These are phyloP conservation scores for Peribolospora kevripleyi DNA, from an alignment of 768 basidiomycete species.

Conservation along the genomic window DNA sequence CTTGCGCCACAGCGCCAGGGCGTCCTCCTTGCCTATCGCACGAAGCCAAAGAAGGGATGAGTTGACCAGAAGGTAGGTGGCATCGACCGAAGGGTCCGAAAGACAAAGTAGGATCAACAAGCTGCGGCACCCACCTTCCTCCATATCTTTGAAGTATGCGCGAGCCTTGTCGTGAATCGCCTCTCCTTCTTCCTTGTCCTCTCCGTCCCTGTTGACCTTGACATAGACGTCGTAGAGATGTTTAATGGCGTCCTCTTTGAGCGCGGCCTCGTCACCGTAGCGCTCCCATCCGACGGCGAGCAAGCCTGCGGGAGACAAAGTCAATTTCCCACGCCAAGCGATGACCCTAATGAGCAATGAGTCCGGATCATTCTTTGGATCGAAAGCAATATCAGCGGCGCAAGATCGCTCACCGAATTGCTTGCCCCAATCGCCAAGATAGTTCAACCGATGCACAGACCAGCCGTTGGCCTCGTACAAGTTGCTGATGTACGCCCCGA, in stretches of 20 bases:
- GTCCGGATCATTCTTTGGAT: no score
- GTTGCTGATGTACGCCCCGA: conserved; percentile 81
- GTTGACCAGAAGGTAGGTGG: not conserved
- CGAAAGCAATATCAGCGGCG: not conserved
- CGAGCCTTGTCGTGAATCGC: conserved; percentile 32
- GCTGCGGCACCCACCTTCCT: conserved; percentile 31
- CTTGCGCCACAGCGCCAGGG: conserved; percentile 65
- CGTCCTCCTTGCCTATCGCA: conserved; percentile 37
- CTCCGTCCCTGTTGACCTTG: conserved; percentile 55
- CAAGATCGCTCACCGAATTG: conserved; percentile 34
- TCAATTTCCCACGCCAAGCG: not conserved
- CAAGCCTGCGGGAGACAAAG: conserved; percentile 32
- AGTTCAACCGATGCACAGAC: conserved; percentile 77
- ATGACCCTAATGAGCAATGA: no score
- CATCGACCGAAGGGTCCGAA: not conserved
- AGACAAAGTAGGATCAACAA: not conserved
- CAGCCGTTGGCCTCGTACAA: conserved; percentile 78
- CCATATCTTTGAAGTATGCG: conserved; percentile 80
- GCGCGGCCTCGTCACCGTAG: conserved; percentile 62
- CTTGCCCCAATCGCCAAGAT: conserved; percentile 95
- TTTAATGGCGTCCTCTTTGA: conserved; percentile 72
- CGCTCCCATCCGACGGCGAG: conserved; percentile 77
- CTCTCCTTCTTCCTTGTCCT: conserved; percentile 12
- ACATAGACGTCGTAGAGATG: conserved; percentile 89
- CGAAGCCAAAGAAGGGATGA: not conserved